Evolutionary conservation across 805 yeast species (phyloP).

Genomic region (Debaryomyces castellii): DNA sequence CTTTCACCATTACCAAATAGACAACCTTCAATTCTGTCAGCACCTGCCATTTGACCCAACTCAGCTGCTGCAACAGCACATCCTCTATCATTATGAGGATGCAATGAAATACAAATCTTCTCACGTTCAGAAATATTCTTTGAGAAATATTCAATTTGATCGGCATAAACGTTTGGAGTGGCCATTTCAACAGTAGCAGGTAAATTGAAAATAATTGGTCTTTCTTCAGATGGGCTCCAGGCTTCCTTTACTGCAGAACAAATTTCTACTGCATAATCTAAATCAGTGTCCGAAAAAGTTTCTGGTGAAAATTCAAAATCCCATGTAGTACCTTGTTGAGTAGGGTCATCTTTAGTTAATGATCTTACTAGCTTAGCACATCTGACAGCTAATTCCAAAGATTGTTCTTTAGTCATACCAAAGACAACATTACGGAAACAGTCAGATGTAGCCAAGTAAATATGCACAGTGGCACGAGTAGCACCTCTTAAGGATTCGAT

Average conservation of each 20-base stretch:
- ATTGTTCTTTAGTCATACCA: slow-evolving; percentile 58
- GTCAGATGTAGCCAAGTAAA: slow-evolving; percentile 74
- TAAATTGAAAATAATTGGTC: slow-evolving; percentile 74
- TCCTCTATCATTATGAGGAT: slow-evolving; percentile 84
- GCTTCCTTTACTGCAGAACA: slow-evolving; percentile 76
- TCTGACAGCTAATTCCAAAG: slow-evolving; percentile 59
- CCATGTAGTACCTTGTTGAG: slow-evolving; percentile 59
- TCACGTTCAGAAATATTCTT: slow-evolving; percentile 64
- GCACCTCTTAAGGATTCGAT: slow-evolving; percentile 74
- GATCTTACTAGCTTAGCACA: slow-evolving; percentile 61
- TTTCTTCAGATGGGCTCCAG: slow-evolving; percentile 66
- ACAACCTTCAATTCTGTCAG: slow-evolving; percentile 87
- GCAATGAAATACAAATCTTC: slow-evolving; percentile 70
- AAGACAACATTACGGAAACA: slow-evolving; percentile 74
- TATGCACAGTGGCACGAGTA: slow-evolving; percentile 71
- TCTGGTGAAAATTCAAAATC: slow-evolving; percentile 79
- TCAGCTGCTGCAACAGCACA: slow-evolving; percentile 90
- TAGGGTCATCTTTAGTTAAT: slow-evolving; percentile 69
- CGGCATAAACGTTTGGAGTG: slow-evolving; percentile 81
- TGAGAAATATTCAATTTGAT: slow-evolving; percentile 75
- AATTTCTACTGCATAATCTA: slow-evolving; percentile 60
- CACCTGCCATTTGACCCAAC: slow-evolving; percentile 79
- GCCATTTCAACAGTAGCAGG: slow-evolving; percentile 87
- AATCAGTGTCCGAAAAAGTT: slow-evolving; percentile 68
- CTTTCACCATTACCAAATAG: slow-evolving; percentile 85